phyloP scores from a whole-genome alignment of 202 grass and related monocot genomes.

The Musa balbisiana region DNA sequence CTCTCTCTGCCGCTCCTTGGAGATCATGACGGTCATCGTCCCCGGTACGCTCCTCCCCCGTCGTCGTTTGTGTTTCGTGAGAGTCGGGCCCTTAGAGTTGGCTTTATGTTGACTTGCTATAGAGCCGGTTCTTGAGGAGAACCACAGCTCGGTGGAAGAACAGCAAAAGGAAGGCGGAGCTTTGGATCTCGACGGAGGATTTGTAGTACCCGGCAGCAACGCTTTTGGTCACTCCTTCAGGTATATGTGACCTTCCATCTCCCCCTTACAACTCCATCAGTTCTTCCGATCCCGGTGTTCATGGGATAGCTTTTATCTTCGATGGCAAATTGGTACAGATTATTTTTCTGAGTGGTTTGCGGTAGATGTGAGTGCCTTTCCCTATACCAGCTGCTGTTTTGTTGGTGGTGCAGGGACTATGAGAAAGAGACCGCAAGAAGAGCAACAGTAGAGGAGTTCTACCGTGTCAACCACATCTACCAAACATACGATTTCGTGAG shows the following conservation, averaged over 20 bases:
- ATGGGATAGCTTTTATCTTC: no score
- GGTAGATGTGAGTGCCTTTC: not conserved
- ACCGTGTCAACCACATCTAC: conserved; percentile 33
- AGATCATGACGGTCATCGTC: conserved; percentile 29
- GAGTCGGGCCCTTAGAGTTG: not conserved
- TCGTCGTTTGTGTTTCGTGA: not conserved
- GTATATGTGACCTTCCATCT: not conserved
- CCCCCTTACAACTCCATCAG: not conserved
- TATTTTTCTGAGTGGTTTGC: no score
- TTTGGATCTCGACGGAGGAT: conserved; percentile 13
- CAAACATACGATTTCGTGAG: conserved; percentile 33
- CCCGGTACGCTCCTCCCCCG: conserved; percentile 17
- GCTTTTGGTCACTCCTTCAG: conserved; percentile 35
- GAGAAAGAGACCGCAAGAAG: conserved; percentile 30
- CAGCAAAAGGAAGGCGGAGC: conserved; percentile 1
- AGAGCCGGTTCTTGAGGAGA: conserved; percentile 5
- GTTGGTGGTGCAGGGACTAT: conserved; percentile 19
- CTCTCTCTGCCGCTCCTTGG: not conserved
- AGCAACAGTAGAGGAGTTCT: conserved; percentile 28
- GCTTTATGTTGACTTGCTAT: not conserved
- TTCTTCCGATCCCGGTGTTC: no score
- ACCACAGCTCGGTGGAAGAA: conserved; percentile 1
- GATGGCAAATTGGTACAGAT: no score
- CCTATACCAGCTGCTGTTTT: no score
- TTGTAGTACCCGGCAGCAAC: conserved; percentile 29